Base-by-base conservation (phyloP, 306 rosid genomes). In the Chamaecrista fasciculata region DNA sequence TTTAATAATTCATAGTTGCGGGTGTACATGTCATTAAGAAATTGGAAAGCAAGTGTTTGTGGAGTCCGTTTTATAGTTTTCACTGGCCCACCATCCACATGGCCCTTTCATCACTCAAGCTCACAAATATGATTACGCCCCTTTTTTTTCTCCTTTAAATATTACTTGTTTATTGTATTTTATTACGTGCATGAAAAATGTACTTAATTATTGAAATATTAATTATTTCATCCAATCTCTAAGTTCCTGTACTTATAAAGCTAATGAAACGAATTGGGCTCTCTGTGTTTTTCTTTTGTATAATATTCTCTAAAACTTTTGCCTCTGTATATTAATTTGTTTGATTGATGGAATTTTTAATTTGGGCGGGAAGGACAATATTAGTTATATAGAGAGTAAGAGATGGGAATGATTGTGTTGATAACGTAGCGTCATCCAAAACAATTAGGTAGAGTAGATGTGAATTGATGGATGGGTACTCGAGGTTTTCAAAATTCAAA, bases 11-110 rank as follows among this genome's bases (percentile, higher is more conserved):
- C 79, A 86, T 75, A 82, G 62, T 86, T 85, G 86, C 71, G 40
- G 79, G 74, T 83, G 89, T 86, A 83, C 75, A 89, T 86, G 86
- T 87, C 85, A 87, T 84, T 87, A 82, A 80, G 79, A 81, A 81
- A 80, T 78, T 77, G 42, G 69, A 85, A 81, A 73, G 88, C 88
- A 73, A 42, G 81, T 82, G 87, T 80, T 85, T 82, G 91, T 88
- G 85, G 81, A 86, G 83, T 88, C 87, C 78, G 78, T 81, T 86
- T 86, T 44, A 62, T 82, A 78, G 85, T 82, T 86, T 85, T 70
- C 72, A 16, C 31, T 84, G 97, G 60, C 78, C 96, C 95, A 80
- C 84, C 69, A 72, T 78, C 87, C 97, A 90, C 94, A 90, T 90
- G 98, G 88, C 79, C 79, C 82, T 73, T 86, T 82, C 36, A 33